These are phyloP conservation scores for Coccomyxa sp. DNA, from an alignment of 139 green algal species.

Conservation along the genomic window DNA sequence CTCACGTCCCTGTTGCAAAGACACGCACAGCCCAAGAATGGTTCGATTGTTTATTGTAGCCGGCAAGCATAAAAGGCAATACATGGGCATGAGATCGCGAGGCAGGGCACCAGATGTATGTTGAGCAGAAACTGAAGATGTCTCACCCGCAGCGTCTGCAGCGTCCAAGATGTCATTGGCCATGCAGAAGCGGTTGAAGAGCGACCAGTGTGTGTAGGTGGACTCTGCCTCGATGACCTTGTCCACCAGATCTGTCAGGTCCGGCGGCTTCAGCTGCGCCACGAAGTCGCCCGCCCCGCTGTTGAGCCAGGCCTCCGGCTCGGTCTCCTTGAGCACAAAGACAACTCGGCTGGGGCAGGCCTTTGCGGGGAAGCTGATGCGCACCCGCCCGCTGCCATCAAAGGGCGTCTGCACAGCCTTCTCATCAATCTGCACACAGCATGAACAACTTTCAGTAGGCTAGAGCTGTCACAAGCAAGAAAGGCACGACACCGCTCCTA, in stretches of 20 bases:
- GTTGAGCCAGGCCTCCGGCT: slow-evolving; percentile 63
- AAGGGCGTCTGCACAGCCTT: slow-evolving; percentile 64
- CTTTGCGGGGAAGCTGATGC: slow-evolving; percentile 36
- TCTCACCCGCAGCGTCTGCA: slow-evolving; percentile 56
- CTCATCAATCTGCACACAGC: slow-evolving; percentile 25
- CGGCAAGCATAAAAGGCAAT: too few species aligned
- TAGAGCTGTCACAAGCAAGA: too few species aligned
- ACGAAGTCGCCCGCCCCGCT: slow-evolving; percentile 52
- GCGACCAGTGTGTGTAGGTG: slow-evolving; percentile 55
- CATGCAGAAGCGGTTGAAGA: slow-evolving; percentile 69
- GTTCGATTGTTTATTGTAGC: too few species aligned
- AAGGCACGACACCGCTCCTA: too few species aligned
- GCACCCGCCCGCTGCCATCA: slow-evolving; percentile 22
- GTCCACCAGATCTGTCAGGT: slow-evolving; percentile 18
- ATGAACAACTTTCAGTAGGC: not conserved
- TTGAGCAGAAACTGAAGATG: too few species aligned
- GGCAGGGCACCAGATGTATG: too few species aligned
- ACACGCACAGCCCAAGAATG: too few species aligned
- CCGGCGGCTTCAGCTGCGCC: slow-evolving; percentile 54
- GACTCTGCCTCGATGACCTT: slow-evolving; percentile 56
- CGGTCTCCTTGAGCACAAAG: slow-evolving; percentile 61
- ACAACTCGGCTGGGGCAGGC: slow-evolving; percentile 35
- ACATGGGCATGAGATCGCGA: too few species aligned
- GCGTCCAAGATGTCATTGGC: slow-evolving; percentile 48
- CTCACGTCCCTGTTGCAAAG: too few species aligned